A percentile compares a stretch with the other conserved stretches of the same genome.
These are phyloP conservation scores for Primulina eburnea DNA, from an alignment of 257 asterid genomes.

Conservation along the genomic window DNA sequence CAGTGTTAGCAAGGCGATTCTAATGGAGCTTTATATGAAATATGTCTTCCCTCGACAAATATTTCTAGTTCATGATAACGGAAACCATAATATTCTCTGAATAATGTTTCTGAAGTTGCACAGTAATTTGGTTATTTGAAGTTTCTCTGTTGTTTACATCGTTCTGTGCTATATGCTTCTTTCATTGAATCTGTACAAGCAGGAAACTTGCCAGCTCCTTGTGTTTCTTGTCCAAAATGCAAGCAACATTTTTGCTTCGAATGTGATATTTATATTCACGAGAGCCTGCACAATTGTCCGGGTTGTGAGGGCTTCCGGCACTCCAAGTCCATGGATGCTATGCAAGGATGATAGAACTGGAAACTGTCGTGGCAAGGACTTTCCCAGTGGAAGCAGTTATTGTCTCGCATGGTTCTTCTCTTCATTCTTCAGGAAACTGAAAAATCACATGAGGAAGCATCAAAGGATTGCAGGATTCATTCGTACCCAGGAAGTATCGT, in stretches of 20 bases:
- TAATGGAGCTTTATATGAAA: neutral
- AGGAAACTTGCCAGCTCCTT: conserved; percentile 66
- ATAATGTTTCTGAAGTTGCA: conserved; percentile 1
- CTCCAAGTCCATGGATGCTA: conserved; percentile 31
- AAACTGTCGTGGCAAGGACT: neutral
- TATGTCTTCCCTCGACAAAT: neutral
- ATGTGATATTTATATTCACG: conserved; percentile 92
- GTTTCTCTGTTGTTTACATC: conserved; percentile 7
- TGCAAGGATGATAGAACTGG: conserved; percentile 31
- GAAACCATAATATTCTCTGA: neutral
- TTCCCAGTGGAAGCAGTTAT: too few relatives aligned
- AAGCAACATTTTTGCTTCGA: conserved; percentile 81
- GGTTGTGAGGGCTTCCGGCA: conserved; percentile 88
- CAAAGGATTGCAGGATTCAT: too few relatives aligned
- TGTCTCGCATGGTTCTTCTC: too few relatives aligned
- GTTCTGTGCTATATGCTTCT: neutral
- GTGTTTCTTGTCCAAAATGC: conserved; percentile 88
- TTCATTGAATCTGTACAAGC: conserved; percentile 26
- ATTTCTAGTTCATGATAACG: neutral
- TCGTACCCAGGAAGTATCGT: too few relatives aligned
- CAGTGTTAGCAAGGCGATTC: neutral
- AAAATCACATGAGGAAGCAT: too few relatives aligned
- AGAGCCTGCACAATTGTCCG: conserved; percentile 96
- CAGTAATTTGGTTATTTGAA: neutral
- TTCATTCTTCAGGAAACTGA: too few relatives aligned